Base-by-base conservation (phyloP, 2,329 filamentous ascomycete genomes). In the Scolecobasidium constrictum region DNA sequence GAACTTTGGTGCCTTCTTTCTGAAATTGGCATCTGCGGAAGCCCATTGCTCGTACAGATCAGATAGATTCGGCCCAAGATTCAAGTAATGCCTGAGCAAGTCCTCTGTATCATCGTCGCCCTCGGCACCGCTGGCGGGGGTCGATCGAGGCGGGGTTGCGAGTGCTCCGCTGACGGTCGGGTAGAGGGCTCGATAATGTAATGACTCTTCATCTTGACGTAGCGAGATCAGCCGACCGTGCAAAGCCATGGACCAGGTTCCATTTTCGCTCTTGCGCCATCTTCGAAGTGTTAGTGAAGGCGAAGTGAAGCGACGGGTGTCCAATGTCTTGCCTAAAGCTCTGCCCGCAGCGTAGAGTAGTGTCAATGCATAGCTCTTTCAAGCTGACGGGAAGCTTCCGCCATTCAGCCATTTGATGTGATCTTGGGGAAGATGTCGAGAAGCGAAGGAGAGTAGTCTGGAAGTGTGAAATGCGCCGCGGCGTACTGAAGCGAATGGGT, bases 321-420 rank as follows among this genome's bases (percentile, higher is more conserved):
- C 28, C 40, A 35, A 49, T 33, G n/a, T 31, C 50, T 46, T 61
- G 77, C 75, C 77, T 67, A 52, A 98, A 98, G 1, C 90, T 94
- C 61, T 98, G 92, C 3, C 92, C 92, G 59, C 92, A 98, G 48
- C 90, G 81, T 23, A 98, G 68, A 0, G 87, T 94, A 0, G 90
- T 98, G 54, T 94, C 86, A 50, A 98, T 87, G 59, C 86, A 95
- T 3, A 98, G 75, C 58, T 98, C 92, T 3, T 80, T 76, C 23
- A 94, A 66, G 47, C 72, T 83, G 33, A 95, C 68, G 18, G 92
- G 87, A 51, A 98, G 66, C 66, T 85, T 93, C 50, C 78, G 78
- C 92, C 92, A 98, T 58, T 86, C 83, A 18, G 20, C 43, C 43
- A 42, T 45, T 33, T 31, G 11, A 11, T n/a, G 26, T 31, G 26